Base-by-base conservation (phyloP, 1,284 basidiomycete genomes). In the Athelia sp. region DNA sequence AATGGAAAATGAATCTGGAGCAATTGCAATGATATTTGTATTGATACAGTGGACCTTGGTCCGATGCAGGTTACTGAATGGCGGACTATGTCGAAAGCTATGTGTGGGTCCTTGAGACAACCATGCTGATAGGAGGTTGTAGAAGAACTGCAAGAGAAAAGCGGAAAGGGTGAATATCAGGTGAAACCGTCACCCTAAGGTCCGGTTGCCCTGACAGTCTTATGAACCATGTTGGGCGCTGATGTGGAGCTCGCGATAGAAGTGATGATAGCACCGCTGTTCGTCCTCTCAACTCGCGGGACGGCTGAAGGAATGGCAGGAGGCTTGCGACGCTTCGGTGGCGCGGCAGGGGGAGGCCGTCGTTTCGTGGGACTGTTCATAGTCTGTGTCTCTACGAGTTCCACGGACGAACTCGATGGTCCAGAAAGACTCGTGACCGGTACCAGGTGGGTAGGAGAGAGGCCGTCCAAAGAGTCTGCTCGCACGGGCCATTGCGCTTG, bases 291-390 rank as follows among this genome's bases (percentile, higher is more conserved):
- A 2, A 71, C 65, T 13, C 26, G 26, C 3, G 84, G 84, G 36
- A 81, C 70, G 14, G 84, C 81, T 43, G 84, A 83, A 1, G 84
- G 84, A 36, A 82, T 70, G 14, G 84, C 81, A 45, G 85, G 84
- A 1, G 84, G 78, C 55, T 82, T 84, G 55, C 84, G 71, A 38
- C 84, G 69, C 56, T 78, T 79, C 1, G 79, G 77, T 13, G 82
- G 81, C 21, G 79, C 71, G 8, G 83, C 82, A 0, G 78, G 70
- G 4, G 76, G 70, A 2, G 70, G 61, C 38, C 74, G 63, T 38
- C 75, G 68, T 10, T 65, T 68, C 23, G 53, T 48, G 42, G 57
- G 26, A 13, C 26, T 29, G 26, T 13, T 49, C 23, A 51, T 47
- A 17, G 62, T 58, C 23, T 61, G 53, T 21, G 55, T 47, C 35